Evolutionary conservation across 2,329 filamentous ascomycete genomes (phyloP).

Genomic region (Raffaelea albimanens): DNA sequence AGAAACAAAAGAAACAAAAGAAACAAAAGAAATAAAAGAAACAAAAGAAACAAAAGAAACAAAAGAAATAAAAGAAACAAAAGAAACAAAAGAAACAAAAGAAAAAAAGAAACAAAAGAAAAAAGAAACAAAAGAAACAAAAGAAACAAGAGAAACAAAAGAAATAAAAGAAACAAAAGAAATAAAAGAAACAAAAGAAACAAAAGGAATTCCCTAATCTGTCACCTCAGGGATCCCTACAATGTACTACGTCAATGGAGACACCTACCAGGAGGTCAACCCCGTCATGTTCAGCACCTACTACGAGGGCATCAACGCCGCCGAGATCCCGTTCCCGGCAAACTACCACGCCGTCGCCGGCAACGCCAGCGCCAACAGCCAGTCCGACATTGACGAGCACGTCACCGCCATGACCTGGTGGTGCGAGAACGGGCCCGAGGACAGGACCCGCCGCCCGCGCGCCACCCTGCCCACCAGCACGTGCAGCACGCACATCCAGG

Average conservation of each 20-base stretch:
- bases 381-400: conserved; percentile 20
- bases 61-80: too few species aligned
- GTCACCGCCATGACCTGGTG: conserved; percentile 23
- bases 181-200: too few species aligned
- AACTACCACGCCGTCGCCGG: conserved; percentile 33
- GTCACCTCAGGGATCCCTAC: conserved; percentile 28
- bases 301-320: conserved; percentile 32
- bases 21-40: too few species aligned
- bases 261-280: conserved; percentile 26
- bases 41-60: too few species aligned
- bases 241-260: conserved; percentile 28
- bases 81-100: too few species aligned
- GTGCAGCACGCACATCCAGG: conserved; percentile 33
- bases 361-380: conserved; percentile 26
- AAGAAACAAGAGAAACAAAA: too few species aligned
- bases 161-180: too few species aligned
- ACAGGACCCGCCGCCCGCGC: conserved; percentile 16
- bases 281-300: conserved; percentile 33
- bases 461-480: conserved; percentile 24
- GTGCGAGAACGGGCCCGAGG: conserved; percentile 25
- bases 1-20: too few species aligned
- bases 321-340: conserved; percentile 34
- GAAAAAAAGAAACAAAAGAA: too few species aligned
- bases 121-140: too few species aligned
- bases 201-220: neutral